phyloP scores from a whole-genome alignment of 169 alveolate genomes.

The Eimeria zaria region DNA sequence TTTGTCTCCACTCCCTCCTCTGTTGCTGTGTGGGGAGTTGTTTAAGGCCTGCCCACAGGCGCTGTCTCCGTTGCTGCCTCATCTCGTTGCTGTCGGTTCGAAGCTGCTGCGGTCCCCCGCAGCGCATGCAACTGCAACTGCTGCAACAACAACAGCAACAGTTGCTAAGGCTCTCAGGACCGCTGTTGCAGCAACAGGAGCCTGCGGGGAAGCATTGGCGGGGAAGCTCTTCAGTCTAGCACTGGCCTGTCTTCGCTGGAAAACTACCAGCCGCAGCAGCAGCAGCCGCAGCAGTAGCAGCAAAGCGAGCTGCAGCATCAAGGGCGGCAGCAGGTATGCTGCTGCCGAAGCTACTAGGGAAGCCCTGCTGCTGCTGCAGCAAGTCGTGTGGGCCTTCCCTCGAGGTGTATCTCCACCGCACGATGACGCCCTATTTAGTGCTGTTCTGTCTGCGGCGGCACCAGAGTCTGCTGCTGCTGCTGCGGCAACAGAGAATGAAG shows the following conservation, averaged over 20 bases:
- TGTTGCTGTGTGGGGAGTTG: constrained; percentile 63
- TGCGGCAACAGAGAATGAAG: neutral
- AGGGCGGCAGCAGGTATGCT: neutral
- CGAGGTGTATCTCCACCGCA: constrained; percentile 44
- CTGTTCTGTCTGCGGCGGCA: constrained; percentile 46
- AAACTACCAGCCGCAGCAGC: neutral
- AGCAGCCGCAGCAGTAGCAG: constrained; percentile 12
- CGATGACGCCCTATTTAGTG: neutral
- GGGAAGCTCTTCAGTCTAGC: constrained; percentile 19
- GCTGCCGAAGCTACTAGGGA: constrained; percentile 55
- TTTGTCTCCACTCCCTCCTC: constrained; percentile 58
- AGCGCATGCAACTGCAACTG: constrained; percentile 4
- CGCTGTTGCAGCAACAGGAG: constrained; percentile 70
- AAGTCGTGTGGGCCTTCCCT: constrained; percentile 76
- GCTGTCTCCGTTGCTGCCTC: constrained; percentile 70
- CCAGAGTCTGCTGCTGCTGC: constrained; percentile 31
- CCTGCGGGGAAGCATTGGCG: constrained; percentile 50
- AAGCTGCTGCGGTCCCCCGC: constrained; percentile 48
- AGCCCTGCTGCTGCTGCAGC: constrained; percentile 70
- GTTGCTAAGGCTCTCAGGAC: constrained; percentile 65
- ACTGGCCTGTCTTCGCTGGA: constrained; percentile 54
- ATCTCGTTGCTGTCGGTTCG: constrained; percentile 29
- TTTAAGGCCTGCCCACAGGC: constrained; percentile 47
- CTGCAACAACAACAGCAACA: constrained; percentile 49
- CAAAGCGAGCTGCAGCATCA: constrained; percentile 6